A percentile compares a stretch with the other conserved stretches of the same genome.
Conservation (phyloP, 768 basidiomycete species). For the Xerocomellus chrysenteron region DNA sequence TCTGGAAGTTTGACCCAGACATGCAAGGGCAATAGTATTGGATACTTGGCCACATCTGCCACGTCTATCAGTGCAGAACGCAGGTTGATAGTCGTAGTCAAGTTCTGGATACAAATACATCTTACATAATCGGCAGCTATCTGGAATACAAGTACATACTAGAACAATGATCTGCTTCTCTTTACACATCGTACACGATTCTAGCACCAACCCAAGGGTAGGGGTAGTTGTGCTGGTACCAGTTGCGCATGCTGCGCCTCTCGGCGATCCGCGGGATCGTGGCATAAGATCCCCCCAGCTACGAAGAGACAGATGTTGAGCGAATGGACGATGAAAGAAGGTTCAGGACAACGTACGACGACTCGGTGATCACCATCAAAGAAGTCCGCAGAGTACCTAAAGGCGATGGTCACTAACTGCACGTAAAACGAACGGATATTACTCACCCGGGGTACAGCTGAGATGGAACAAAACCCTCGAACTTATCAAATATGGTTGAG, state of each 20-base stretch:
- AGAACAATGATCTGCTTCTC: neutral
- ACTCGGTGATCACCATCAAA: slow-evolving; percentile 85
- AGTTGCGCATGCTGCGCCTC: slow-evolving; percentile 79
- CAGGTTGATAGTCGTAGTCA: neutral
- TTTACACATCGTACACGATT: slow-evolving; percentile 52
- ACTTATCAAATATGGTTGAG: slow-evolving; percentile 66
- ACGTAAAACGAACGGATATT: neutral
- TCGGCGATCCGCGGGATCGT: slow-evolving; percentile 82
- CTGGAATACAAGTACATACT: slow-evolving; percentile 2
- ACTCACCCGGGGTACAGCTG: slow-evolving; percentile 82
- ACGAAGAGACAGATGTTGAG: slow-evolving; percentile 1
- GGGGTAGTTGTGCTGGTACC: slow-evolving; percentile 88
- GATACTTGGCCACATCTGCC: slow-evolving; percentile 42
- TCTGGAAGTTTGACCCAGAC: slow-evolving; percentile 40
- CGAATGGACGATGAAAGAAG: neutral
- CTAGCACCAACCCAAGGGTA: slow-evolving; percentile 85
- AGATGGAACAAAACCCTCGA: slow-evolving; percentile 76
- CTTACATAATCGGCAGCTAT: slow-evolving; percentile 12
- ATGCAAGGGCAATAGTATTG: slow-evolving; percentile 78
- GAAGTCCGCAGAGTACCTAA: slow-evolving; percentile 83
- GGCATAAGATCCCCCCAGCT: slow-evolving; percentile 91
- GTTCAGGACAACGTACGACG: slow-evolving; percentile 58
- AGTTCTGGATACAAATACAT: neutral
- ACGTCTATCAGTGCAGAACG: neutral
- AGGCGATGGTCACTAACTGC: neutral